Conservation (phyloP, 495 filamentous ascomycete species). For the Neurospora discreta region DNA sequence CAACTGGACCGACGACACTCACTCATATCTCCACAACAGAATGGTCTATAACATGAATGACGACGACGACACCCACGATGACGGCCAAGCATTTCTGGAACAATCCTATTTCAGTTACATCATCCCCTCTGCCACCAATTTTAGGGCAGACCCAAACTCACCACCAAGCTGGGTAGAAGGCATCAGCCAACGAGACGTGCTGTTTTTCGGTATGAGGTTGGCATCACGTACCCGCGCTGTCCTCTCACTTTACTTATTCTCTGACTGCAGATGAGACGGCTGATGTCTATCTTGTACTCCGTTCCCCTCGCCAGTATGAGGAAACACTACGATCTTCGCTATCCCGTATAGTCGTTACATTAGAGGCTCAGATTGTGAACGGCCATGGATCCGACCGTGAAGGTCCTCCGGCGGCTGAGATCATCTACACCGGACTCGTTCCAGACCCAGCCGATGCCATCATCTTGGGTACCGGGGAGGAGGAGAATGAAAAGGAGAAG, state of each 20-base stretch:
- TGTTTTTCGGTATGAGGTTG: constrained; percentile 57
- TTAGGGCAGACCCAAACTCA: constrained; percentile 49
- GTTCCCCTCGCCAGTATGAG: constrained; percentile 53
- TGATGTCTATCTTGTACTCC: constrained; percentile 59
- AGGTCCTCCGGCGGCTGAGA: constrained; percentile 44
- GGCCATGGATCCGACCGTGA: constrained; percentile 35
- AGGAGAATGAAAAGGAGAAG: constrained; percentile 26
- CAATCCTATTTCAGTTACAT: constrained; percentile 67
- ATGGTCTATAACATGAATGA: constrained; percentile 1
- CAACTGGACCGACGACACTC: background rate
- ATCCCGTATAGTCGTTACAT: constrained; percentile 48
- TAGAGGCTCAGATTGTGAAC: constrained; percentile 65
- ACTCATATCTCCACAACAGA: constrained; percentile 5
- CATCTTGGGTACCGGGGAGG: constrained; percentile 37
- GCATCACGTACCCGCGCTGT: constrained; percentile 15
- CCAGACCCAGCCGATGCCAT: constrained; percentile 50
- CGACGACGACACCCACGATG: constrained; percentile 1
- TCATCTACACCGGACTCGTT: constrained; percentile 53
- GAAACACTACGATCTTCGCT: constrained; percentile 48
- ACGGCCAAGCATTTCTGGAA: constrained; percentile 49
- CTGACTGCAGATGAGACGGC: constrained; percentile 66
- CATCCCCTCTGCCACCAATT: constrained; percentile 56
- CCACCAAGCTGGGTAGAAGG: constrained; percentile 4
- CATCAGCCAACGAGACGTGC: constrained; percentile 39
- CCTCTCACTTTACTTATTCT: constrained; percentile 50